phyloP scores from a whole-genome alignment of 2,329 filamentous ascomycete species.

The Botrytis fabae region DNA sequence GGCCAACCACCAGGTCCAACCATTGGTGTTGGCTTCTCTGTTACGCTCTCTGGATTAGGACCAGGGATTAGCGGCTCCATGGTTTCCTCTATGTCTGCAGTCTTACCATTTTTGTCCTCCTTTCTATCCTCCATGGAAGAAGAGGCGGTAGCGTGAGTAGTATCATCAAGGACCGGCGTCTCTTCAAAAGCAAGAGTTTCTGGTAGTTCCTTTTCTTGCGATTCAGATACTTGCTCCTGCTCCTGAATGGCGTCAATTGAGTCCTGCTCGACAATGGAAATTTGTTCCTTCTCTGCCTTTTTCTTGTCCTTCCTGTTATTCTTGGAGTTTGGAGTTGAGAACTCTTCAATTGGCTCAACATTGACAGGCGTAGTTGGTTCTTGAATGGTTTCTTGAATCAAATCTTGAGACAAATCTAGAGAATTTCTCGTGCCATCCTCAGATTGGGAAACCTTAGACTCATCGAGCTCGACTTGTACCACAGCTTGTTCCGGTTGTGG shows the following conservation, averaged over 20 bases:
- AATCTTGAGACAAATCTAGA: not conserved
- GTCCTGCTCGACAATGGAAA: constrained; percentile 11
- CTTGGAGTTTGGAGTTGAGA: constrained; percentile 24
- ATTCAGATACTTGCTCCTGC: not conserved
- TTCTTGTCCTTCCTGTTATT: constrained; percentile 33
- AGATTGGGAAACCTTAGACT: not conserved
- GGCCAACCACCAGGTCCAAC: constrained; percentile 27
- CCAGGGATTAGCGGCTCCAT: constrained; percentile 19
- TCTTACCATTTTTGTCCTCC: not conserved
- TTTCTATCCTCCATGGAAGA: not conserved
- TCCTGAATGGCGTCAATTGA: not conserved
- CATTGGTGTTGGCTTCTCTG: constrained; percentile 30
- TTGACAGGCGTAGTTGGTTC: constrained; percentile 8
- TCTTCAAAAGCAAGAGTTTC: not conserved
- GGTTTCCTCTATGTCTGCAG: not conserved
- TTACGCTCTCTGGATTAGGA: constrained; percentile 21
- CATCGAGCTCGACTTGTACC: constrained; percentile 1
- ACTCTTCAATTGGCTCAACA: constrained; percentile 13
- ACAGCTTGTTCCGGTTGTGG: constrained; percentile 4
- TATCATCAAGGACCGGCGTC: not conserved
- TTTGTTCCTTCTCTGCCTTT: constrained; percentile 26
- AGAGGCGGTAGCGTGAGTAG: not conserved
- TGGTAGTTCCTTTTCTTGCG: not conserved
- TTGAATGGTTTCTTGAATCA: constrained; percentile 11
- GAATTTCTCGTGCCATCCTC: not conserved